Evolutionary conservation across 768 basidiomycete species (phyloP).

Genomic region (Solioccasus polychromus): DNA sequence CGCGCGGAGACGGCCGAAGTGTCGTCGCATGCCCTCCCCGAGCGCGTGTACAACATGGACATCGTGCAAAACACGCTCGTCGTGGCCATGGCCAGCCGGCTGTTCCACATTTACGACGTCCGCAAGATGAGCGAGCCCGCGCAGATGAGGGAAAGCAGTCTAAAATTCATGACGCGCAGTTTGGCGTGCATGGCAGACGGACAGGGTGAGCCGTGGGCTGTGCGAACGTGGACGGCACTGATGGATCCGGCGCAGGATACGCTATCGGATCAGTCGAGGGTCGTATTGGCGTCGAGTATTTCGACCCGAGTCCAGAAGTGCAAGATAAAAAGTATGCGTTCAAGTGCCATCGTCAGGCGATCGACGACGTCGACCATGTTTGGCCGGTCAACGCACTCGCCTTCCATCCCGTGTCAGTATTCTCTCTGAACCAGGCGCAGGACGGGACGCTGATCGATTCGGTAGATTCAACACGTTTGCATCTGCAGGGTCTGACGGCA

Average conservation of each 20-base stretch:
- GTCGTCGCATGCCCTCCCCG: conserved; percentile 63
- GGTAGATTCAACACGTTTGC: conserved; percentile 88
- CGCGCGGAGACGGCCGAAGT: conserved; percentile 56
- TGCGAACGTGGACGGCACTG: not conserved
- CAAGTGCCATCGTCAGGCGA: conserved; percentile 91
- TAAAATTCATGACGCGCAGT: conserved; percentile 93
- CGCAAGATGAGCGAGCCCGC: conserved; percentile 71
- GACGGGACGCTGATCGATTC: not conserved
- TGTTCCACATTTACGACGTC: conserved; percentile 88
- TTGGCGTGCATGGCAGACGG: conserved; percentile 92
- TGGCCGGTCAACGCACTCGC: conserved; percentile 96
- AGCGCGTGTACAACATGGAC: conserved; percentile 85
- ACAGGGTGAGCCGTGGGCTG: conserved; percentile 53
- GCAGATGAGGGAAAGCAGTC: conserved; percentile 84
- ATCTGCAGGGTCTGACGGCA: conserved; percentile 91
- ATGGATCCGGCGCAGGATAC: conserved; percentile 55
- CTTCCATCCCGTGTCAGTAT: conserved; percentile 79
- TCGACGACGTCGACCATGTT: conserved; percentile 90
- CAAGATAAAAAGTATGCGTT: conserved; percentile 87
- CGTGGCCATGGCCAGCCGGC: conserved; percentile 87
- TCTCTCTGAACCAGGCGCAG: not conserved
- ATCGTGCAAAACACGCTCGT: conserved; percentile 77
- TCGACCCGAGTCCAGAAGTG: conserved; percentile 71
- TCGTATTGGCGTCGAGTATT: conserved; percentile 95
- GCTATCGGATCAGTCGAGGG: conserved; percentile 94